Evolutionary conservation across 116 monocot genomes (phyloP).

Genomic region (Cymodocea nodosa): DNA sequence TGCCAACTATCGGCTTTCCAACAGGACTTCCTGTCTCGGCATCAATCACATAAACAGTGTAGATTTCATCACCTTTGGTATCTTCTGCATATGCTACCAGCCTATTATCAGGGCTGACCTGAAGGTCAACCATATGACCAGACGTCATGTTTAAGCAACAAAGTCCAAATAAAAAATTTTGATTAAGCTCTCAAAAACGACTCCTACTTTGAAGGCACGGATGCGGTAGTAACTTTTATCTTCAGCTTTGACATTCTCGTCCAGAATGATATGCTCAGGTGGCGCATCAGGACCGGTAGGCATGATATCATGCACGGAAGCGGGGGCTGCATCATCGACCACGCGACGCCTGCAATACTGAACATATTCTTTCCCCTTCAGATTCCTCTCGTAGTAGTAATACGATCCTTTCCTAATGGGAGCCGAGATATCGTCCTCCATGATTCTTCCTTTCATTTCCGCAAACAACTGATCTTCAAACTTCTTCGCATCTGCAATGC

Average conservation of each 20-base stretch:
- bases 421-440: slow-evolving; percentile 82
- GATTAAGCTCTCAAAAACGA: not conserved
- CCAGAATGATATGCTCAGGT: slow-evolving; percentile 81
- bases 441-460: slow-evolving; percentile 92
- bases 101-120: slow-evolving; percentile 49
- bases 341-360: slow-evolving; percentile 74
- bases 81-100: slow-evolving; percentile 62
- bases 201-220: slow-evolving; percentile 60
- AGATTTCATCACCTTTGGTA: slow-evolving; percentile 91
- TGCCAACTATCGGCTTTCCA: slow-evolving; percentile 50
- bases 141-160: not conserved
- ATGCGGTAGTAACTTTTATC: slow-evolving; percentile 69
- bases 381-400: slow-evolving; percentile 74
- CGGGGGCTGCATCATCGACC: slow-evolving; percentile 13
- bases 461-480: slow-evolving; percentile 61
- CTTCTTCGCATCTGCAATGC: slow-evolving; percentile 53
- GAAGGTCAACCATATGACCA: slow-evolving; percentile 4
- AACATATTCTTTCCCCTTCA: slow-evolving; percentile 90
- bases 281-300: slow-evolving; percentile 64
- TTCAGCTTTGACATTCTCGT: slow-evolving; percentile 88
- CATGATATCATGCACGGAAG: slow-evolving; percentile 79
- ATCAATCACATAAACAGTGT: slow-evolving; percentile 74
- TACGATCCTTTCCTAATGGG: slow-evolving; percentile 65
- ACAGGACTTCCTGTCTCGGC: slow-evolving; percentile 51
- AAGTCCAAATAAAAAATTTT: not conserved